Percentiles rank a stretch among this genome's conserved stretches.
Conservation (phyloP, 2,329 filamentous ascomycete genomes). For the Lachnum nothofagi region DNA sequence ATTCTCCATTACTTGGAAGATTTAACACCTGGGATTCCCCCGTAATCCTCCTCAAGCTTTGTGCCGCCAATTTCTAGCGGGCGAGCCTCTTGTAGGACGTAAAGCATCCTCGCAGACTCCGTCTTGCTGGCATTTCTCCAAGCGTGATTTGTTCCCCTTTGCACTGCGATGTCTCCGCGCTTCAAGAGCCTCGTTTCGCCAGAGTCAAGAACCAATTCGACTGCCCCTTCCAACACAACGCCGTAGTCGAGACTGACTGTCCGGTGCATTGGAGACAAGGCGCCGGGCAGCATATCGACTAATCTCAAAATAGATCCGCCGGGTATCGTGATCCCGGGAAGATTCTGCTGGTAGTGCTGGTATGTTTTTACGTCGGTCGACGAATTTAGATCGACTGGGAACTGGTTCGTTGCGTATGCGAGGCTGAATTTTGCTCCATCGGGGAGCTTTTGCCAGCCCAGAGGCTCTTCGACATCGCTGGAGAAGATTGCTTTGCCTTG, state of each 20-base stretch:
- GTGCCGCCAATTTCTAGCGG: constrained; percentile 16
- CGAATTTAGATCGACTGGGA: constrained; percentile 16
- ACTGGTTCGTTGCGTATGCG: constrained; percentile 21
- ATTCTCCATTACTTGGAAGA: background rate
- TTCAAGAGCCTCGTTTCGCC: constrained; percentile 20
- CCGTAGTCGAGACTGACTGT: constrained; percentile 27
- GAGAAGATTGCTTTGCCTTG: constrained; percentile 23
- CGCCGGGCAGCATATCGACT: constrained; percentile 25
- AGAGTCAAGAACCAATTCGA: constrained; percentile 24
- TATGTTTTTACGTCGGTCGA: constrained; percentile 17
- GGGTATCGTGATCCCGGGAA: constrained; percentile 21
- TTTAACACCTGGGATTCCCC: constrained; percentile 35
- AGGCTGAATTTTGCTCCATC: constrained; percentile 20
- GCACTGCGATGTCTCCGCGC: constrained; percentile 22
- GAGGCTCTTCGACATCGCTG: constrained; percentile 10
- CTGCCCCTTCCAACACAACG: constrained; percentile 25
- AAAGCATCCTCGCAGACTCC: constrained; percentile 26
- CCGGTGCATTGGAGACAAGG: constrained; percentile 24
- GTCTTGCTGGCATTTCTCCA: constrained; percentile 26
- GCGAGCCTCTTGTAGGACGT: constrained; percentile 19
- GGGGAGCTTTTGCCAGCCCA: constrained; percentile 17
- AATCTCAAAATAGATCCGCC: constrained; percentile 21
- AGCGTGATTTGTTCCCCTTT: constrained; percentile 27
- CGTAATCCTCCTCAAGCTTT: constrained; percentile 20
- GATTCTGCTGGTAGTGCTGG: constrained; percentile 11